Conservation (phyloP, 1,139 yeast genomes). For the Yamadazyma spencermartinsiae region DNA sequence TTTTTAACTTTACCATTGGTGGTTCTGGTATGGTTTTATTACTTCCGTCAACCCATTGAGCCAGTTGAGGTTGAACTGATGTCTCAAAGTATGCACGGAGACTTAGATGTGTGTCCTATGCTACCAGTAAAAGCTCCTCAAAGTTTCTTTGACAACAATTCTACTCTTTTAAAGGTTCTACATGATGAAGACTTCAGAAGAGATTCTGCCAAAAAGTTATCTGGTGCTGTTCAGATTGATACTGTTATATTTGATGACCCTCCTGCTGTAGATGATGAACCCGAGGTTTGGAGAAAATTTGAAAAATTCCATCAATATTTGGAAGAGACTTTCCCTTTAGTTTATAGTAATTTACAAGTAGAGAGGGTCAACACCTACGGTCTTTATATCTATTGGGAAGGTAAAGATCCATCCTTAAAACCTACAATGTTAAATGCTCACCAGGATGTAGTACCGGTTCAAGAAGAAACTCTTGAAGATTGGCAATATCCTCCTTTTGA, state of each 20-base stretch:
- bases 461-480: conserved; percentile 29
- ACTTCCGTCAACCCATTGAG: background rate
- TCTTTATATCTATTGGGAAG: conserved; percentile 32
- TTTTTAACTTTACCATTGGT: background rate
- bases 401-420: conserved; percentile 22
- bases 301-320: conserved; percentile 25
- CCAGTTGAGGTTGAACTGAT: background rate
- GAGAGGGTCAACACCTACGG: conserved; percentile 29
- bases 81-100: background rate
- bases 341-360: conserved; percentile 21
- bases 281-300: conserved; percentile 20
- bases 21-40: background rate
- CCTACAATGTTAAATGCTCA: conserved; percentile 44
- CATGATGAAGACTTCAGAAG: conserved; percentile 33
- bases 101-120: background rate
- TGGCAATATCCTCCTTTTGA: conserved; percentile 43
- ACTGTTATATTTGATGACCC: conserved; percentile 46
- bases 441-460: conserved; percentile 47
- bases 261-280: conserved; percentile 21
- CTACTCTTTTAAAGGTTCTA: conserved; percentile 29
- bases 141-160: conserved; percentile 27
- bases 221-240: conserved; percentile 41
- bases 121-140: conserved; percentile 25
- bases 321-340: conserved; percentile 23
- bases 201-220: conserved; percentile 32